phyloP scores from a whole-genome alignment of 805 yeast genomes.

The Saturnispora saitoi region DNA sequence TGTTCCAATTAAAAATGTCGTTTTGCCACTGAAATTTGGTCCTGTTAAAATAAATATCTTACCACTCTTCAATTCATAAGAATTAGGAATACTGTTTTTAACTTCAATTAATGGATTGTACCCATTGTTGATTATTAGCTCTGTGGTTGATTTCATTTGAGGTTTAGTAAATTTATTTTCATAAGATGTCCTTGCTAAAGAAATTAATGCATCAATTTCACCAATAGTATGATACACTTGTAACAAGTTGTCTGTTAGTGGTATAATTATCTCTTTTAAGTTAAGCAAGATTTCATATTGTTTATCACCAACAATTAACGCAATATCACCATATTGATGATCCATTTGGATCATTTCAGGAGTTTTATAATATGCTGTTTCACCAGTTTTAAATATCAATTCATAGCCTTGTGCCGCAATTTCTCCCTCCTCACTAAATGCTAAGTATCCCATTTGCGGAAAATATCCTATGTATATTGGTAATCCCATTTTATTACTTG shows the following conservation, averaged over 20 bases:
- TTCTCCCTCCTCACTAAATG: constrained; percentile 20
- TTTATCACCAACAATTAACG: constrained; percentile 31
- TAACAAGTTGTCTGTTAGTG: constrained; percentile 13
- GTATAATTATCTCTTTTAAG: constrained; percentile 24
- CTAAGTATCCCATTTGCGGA: constrained; percentile 38
- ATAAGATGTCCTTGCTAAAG: constrained; percentile 29
- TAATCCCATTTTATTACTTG: constrained; percentile 6
- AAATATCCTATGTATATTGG: constrained; percentile 29
- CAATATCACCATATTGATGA: constrained; percentile 34
- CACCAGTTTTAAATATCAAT: constrained; percentile 31
- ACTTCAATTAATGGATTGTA: constrained; percentile 33
- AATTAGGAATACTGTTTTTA: constrained; percentile 34
- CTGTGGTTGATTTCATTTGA: constrained; percentile 20
- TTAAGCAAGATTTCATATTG: constrained; percentile 34
- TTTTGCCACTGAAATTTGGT: constrained; percentile 44
- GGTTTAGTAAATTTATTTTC: constrained; percentile 28
- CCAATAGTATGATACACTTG: constrained; percentile 22
- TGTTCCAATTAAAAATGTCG: constrained; percentile 40
- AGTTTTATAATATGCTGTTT: constrained; percentile 32
- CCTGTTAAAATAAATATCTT: constrained; percentile 38
- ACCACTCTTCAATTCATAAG: constrained; percentile 14
- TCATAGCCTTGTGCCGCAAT: constrained; percentile 22
- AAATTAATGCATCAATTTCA: constrained; percentile 31
- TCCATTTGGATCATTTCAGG: constrained; percentile 27
- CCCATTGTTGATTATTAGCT: constrained; percentile 30